phyloP scores from a whole-genome alignment of 2,329 filamentous ascomycete species.

The Scopulariopsis brevicaulis region DNA sequence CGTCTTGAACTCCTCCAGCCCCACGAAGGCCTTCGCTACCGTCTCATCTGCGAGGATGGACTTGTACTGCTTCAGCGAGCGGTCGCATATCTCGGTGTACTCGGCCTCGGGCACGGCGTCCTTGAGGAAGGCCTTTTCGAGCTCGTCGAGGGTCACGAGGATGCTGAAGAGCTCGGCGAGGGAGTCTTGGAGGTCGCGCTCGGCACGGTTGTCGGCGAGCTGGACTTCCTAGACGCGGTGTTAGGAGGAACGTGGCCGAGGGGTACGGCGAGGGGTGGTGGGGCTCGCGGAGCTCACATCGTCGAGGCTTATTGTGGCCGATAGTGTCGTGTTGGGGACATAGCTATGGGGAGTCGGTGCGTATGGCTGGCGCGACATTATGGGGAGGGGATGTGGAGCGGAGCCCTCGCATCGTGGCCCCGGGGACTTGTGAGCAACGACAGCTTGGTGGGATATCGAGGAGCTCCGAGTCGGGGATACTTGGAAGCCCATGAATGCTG shows the following conservation, averaged over 20 bases:
- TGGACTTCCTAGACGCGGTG: constrained; percentile 73
- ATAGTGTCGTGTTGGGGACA: constrained; percentile 71
- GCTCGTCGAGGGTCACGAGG: constrained; percentile 84
- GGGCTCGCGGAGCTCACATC: constrained; percentile 45
- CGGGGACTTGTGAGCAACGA: neutral
- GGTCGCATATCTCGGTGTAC: constrained; percentile 93
- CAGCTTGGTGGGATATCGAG: neutral
- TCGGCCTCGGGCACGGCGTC: constrained; percentile 86
- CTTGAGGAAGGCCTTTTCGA: constrained; percentile 94
- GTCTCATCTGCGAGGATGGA: constrained; percentile 83
- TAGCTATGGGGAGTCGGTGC: constrained; percentile 87
- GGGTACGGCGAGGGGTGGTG: neutral
- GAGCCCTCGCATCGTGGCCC: neutral
- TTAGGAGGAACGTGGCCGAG: constrained; percentile 2
- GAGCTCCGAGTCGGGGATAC: neutral
- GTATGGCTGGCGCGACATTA: constrained; percentile 59
- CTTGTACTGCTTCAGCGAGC: constrained; percentile 92
- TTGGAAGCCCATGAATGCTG: neutral
- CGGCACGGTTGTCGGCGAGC: constrained; percentile 71
- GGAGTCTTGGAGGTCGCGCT: constrained; percentile 90
- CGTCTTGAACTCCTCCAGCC: constrained; percentile 81
- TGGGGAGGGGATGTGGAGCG: constrained; percentile 14
- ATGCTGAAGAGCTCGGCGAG: constrained; percentile 97
- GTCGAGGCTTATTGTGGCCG: constrained; percentile 86
- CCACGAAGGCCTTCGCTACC: constrained; percentile 79